Percentiles rank a stretch among this genome's conserved stretches.
These are phyloP conservation scores for Tolypocladium paradoxum DNA, from an alignment of 2,329 filamentous ascomycete genomes.

Conservation along the genomic window DNA sequence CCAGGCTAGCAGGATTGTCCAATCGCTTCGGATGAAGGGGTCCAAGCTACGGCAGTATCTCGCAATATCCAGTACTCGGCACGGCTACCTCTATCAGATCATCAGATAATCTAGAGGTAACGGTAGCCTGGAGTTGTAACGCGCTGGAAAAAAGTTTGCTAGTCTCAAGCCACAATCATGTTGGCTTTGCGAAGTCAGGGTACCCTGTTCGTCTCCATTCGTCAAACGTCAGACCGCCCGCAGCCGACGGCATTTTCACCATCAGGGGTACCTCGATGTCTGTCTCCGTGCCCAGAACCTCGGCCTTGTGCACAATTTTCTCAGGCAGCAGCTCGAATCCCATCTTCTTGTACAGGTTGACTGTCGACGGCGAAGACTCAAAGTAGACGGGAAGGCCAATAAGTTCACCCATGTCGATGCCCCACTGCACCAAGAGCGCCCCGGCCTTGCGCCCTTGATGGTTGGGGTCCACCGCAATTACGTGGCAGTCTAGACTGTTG, in stretches of 20 bases:
- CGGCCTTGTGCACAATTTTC: constrained; percentile 26
- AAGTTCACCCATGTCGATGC: constrained; percentile 23
- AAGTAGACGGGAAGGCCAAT: constrained; percentile 32
- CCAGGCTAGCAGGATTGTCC: too few relatives aligned
- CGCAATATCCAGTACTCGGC: too few relatives aligned
- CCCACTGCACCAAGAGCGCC: constrained; percentile 29
- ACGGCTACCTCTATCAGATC: too few relatives aligned
- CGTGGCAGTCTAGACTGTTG: constrained; percentile 22
- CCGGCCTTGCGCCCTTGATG: constrained; percentile 32
- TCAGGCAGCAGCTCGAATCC: constrained; percentile 30
- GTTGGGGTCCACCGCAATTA: constrained; percentile 32
- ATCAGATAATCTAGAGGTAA: constrained; percentile 19
- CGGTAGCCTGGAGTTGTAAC: background rate
- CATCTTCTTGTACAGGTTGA: constrained; percentile 32
- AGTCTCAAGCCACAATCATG: constrained; percentile 1
- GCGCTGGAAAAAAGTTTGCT: background rate
- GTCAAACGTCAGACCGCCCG: constrained; percentile 20
- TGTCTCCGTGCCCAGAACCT: constrained; percentile 19
- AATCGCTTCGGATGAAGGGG: too few relatives aligned
- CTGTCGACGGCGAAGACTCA: constrained; percentile 31
- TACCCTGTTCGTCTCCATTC: constrained; percentile 15
- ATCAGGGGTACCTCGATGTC: constrained; percentile 30
- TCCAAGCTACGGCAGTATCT: too few relatives aligned
- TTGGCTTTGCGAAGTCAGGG: background rate
- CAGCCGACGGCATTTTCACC: constrained; percentile 27